phyloP scores from a whole-genome alignment of 805 yeast species.

The Candida pseudofarinosa region DNA sequence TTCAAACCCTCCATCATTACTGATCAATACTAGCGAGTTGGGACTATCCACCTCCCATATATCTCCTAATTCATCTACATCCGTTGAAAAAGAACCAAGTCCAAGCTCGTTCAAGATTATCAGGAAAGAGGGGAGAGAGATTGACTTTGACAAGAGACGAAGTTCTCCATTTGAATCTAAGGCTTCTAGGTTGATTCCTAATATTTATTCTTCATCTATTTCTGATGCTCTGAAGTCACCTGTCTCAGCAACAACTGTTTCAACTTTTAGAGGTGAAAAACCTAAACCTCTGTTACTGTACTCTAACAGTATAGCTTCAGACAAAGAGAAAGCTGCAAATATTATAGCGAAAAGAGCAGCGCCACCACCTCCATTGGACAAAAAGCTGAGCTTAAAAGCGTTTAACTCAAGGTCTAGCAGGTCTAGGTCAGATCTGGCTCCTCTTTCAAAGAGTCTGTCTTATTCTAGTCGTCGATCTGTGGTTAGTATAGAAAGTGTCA shows the following conservation, averaged over 20 bases:
- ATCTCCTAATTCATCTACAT: conserved; percentile 3
- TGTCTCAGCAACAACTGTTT: conserved; percentile 31
- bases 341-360: conserved; percentile 69
- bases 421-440: conserved; percentile 4
- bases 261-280: conserved; percentile 21
- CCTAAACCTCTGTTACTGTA: neutral
- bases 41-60: conserved; percentile 2
- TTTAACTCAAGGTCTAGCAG: neutral
- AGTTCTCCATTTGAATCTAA: conserved; percentile 63
- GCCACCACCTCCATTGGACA: conserved; percentile 58
- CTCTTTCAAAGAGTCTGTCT: conserved; percentile 9
- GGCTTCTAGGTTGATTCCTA: conserved; percentile 38
- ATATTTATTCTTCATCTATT: conserved; percentile 32
- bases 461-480: conserved; percentile 11
- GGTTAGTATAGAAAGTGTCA: conserved; percentile 7
- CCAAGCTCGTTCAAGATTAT: conserved; percentile 59
- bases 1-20: conserved; percentile 11
- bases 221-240: conserved; percentile 28
- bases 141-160: conserved; percentile 76
- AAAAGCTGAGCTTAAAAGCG: conserved; percentile 7
- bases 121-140: conserved; percentile 62
- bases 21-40: conserved; percentile 12
- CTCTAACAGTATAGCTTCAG: conserved; percentile 1
- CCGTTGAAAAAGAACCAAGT: neutral
- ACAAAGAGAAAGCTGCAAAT: conserved; percentile 14